Evolutionary conservation across 345 rosid species (phyloP), one percentile per base, ranked within the genome.

Genomic region (Heritiera fomes): DNA sequence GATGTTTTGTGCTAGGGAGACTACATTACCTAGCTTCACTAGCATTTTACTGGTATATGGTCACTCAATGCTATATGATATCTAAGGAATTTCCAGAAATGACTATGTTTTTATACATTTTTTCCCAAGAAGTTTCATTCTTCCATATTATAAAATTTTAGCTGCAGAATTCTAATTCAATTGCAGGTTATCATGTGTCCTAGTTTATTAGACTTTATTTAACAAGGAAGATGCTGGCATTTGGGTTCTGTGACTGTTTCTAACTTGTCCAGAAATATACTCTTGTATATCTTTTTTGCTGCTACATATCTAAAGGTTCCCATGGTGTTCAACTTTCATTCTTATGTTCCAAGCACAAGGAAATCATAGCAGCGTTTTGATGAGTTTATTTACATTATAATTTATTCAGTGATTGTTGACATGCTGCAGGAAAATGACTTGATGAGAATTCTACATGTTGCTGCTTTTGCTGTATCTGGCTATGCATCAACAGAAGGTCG

Each of bases 391-490:
- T 43, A n/a, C 28, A 8, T 17, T 32, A 52, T 58, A 53, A 58
- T 63, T 77, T 74, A 75, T 63, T 61, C 75, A 64, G 69, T 78
- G 55, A 67, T 82, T 76, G 38, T 83, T 82, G 64, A 55, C 82
- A 71, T 83, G 73, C 70, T 87, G 88, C 95, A 97, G 99, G 95
- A 91, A 45, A 85, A 91, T 77, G 96, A 97, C 80, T 90, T 97
- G 88, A 97, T 93, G 98, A 92, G 97, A 85, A 89, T 97, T 84
- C 84, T 94, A 78, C 89, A 94, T 79, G 84, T 94, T 75, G 99
- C 98, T 69, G 99, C 99, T 7, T 97, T 94, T 89, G 99, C 98
- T 85, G 98, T 97, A 76, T 97, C 99, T 80, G 98, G 98, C 64
- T 97, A 97, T 87, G 94, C 99, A 63, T 97, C 98, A 73, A 96